phyloP scores from a whole-genome alignment of 2,329 filamentous ascomycete genomes.

The Tolypocladium ophioglossoides region DNA sequence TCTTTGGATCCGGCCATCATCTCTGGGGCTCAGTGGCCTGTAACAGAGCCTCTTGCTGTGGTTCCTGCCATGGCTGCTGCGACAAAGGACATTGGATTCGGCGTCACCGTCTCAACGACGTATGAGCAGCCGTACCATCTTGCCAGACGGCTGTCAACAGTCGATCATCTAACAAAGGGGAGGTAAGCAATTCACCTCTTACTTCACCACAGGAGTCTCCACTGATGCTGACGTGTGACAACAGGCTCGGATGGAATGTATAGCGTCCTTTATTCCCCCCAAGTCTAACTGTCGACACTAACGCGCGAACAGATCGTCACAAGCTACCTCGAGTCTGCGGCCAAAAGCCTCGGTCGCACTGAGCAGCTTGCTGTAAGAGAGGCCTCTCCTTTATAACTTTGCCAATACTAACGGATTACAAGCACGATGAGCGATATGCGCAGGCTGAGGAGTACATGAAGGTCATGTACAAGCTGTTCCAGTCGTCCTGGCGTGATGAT shows the following conservation, averaged over 20 bases:
- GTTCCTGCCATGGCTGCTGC: slow-evolving; percentile 61
- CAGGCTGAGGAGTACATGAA: slow-evolving; percentile 54
- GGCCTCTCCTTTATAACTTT: no score
- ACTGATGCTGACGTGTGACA: background rate
- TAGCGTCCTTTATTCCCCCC: slow-evolving; percentile 17
- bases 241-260: slow-evolving; percentile 45
- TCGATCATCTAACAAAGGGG: slow-evolving; percentile 58
- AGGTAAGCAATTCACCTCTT: slow-evolving; percentile 22
- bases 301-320: slow-evolving; percentile 44
- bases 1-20: slow-evolving; percentile 46
- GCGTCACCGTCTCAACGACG: slow-evolving; percentile 58
- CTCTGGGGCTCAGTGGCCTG: slow-evolving; percentile 59
- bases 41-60: slow-evolving; percentile 56
- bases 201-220: no score
- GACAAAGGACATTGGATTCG: slow-evolving; percentile 58
- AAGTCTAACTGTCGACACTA: no score
- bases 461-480: slow-evolving; percentile 56
- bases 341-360: slow-evolving; percentile 50
- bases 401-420: no score
- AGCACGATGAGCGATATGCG: slow-evolving; percentile 56
- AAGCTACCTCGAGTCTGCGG: slow-evolving; percentile 59
- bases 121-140: slow-evolving; percentile 64
- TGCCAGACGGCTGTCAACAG: slow-evolving; percentile 52
- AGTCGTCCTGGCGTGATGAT: slow-evolving; percentile 57
- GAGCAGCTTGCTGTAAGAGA: slow-evolving; percentile 32